Evolutionary conservation across 768 basidiomycete genomes (phyloP), one percentile per base, ranked within the genome.

Genomic region (Tylopilus plumbeoviolaceoides): DNA sequence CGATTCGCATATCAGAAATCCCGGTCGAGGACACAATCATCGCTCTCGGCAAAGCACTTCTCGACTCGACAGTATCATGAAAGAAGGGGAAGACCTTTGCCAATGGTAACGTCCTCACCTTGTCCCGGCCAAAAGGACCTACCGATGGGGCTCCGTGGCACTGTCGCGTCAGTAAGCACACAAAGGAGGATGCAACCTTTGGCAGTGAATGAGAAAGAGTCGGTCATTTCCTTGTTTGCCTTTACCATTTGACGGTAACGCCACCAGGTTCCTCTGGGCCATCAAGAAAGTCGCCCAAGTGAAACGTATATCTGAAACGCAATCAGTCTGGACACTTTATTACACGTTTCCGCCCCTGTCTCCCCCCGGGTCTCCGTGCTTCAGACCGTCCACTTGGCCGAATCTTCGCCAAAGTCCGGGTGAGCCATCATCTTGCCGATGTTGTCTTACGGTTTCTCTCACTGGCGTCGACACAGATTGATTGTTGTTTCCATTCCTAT

Each of bases 301-400:
- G 57, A 82, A 84, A 66, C 75, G 77, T 23, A 64, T 90, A 40
- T 87, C 87, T 0, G 73, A 79, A 11, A 84, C 77, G 3, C 79
- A 84, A 46, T 72, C 75, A 3, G 81, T 90, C 55, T 90, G 87
- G 87, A 78, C 84, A 0, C 56, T 87, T 54, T 80, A 82, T 66
- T 91, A 91, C 68, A 84, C 77, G 3, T 87, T 90, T 68, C 73
- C 80, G 1, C 85, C 7, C 82, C 87, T 3, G 68, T 90, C 18
- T 83, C 87, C 4, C 82, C 87, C 10, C 82, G 89, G 14, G 78
- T 87, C 20, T 91, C 87, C 2, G 85, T 84, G 33, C 67, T 89
- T 36, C 87, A 89, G 62, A 77, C 84, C n/a, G 72, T 73, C 10
- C 75, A 81, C 54, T 69, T 85, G 23, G 68, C 73, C 23, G 75